A percentile compares a stretch with the other conserved stretches of the same genome.
These are phyloP conservation scores for Dioscorea zingiberensis DNA, from an alignment of 106 monocot genomes.

Conservation along the genomic window DNA sequence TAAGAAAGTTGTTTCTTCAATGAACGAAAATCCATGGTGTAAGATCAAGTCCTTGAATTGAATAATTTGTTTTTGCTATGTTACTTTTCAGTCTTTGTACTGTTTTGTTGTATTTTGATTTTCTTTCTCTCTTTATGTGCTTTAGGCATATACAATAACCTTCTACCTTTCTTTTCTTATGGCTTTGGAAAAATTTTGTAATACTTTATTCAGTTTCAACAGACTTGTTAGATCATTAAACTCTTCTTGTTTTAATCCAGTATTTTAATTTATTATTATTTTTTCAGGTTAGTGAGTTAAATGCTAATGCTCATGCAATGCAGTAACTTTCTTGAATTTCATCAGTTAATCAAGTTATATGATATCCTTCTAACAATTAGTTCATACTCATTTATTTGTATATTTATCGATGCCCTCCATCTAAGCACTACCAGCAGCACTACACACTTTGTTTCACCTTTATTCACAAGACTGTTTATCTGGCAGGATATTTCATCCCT, in stretches of 20 bases:
- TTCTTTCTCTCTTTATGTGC: no score
- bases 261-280: no score
- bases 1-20: neutral
- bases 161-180: neutral
- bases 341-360: neutral
- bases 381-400: neutral
- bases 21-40: neutral
- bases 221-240: neutral
- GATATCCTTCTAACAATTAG: neutral
- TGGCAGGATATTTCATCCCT: slow-evolving; percentile 86
- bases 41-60: neutral
- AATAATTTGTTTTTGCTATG: neutral
- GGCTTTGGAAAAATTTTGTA: neutral
- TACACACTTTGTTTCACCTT: neutral
- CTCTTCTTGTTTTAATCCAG: neutral
- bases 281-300: no score
- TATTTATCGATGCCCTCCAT: no score
- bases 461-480: neutral
- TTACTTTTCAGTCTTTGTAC: neutral
- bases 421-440: neutral
- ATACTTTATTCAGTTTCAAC: neutral
- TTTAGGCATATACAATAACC: neutral
- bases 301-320: neutral
- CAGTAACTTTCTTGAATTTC: neutral
- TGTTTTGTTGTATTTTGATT: neutral